phyloP scores from a whole-genome alignment of 805 yeast species.

The Komagataella mondaviorum region DNA sequence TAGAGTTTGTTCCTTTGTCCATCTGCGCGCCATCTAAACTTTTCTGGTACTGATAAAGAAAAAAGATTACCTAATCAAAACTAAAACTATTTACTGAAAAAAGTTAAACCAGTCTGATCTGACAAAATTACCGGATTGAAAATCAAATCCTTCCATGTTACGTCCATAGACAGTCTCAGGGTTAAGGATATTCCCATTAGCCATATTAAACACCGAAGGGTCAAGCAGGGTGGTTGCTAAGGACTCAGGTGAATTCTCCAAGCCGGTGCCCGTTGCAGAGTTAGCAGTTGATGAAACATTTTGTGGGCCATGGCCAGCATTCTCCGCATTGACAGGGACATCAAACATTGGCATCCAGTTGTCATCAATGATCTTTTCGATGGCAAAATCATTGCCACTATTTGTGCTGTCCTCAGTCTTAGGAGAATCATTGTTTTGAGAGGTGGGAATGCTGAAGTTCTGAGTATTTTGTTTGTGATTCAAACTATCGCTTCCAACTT shows the following conservation, averaged over 20 bases:
- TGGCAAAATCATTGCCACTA: background rate
- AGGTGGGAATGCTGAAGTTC: background rate
- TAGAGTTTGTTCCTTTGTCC: background rate
- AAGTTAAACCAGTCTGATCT: background rate
- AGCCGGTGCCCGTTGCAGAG: background rate
- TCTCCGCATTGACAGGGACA: slow-evolving; percentile 6
- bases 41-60: no score
- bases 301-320: background rate
- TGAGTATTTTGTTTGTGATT: background rate
- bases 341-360: slow-evolving; percentile 28
- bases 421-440: background rate
- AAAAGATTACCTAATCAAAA: background rate
- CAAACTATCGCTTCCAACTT: background rate
- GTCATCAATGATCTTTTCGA: background rate
- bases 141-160: background rate
- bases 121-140: background rate
- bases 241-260: background rate
- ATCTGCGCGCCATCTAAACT: background rate
- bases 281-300: background rate
- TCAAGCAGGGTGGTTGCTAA: background rate
- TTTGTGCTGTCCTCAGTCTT: background rate
- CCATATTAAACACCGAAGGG: background rate
- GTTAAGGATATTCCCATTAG: background rate
- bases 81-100: background rate
- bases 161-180: background rate